phyloP scores from a whole-genome alignment of 768 basidiomycete species.

The Exsudoporus frostii region DNA sequence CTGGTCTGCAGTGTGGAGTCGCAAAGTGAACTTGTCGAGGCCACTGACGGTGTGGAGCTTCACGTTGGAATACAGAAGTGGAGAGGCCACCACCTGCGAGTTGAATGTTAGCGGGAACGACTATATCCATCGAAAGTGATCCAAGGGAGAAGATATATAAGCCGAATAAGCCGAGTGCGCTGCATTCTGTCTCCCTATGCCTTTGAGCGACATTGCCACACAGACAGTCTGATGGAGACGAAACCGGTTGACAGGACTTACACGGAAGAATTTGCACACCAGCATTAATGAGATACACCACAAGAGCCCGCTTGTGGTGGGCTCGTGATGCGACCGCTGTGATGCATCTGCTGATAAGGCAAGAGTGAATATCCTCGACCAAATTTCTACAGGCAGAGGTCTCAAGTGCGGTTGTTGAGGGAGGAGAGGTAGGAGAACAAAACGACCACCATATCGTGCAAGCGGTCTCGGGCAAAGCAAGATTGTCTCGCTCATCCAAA shows the following conservation, averaged over 20 bases:
- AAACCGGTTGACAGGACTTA: constrained; percentile 22
- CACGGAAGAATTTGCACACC: constrained; percentile 41
- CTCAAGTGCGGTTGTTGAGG: constrained; percentile 50
- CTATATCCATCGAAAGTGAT: neutral
- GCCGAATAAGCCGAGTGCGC: neutral
- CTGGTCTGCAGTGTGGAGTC: constrained; percentile 60
- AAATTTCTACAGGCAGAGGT: constrained; percentile 66
- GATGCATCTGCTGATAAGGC: constrained; percentile 21
- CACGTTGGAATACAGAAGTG: constrained; percentile 61
- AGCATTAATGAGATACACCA: constrained; percentile 32
- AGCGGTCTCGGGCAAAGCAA: constrained; percentile 68
- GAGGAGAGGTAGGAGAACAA: constrained; percentile 67
- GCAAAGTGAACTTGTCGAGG: constrained; percentile 57
- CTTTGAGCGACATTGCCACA: neutral
- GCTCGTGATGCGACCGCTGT: constrained; percentile 5
- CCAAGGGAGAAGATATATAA: neutral
- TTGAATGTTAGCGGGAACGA: constrained; percentile 12
- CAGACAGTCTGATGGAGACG: neutral
- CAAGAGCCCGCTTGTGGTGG: neutral
- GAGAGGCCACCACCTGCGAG: constrained; percentile 59
- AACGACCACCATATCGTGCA: constrained; percentile 52
- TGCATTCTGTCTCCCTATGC: neutral
- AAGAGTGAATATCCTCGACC: constrained; percentile 57
- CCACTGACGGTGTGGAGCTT: constrained; percentile 39
- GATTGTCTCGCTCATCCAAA: constrained; percentile 38